Percentiles rank a stretch among this genome's conserved stretches.
Evolutionary conservation across 176 grass and related monocot species (phyloP).

Genomic region (Avena sativa): DNA sequence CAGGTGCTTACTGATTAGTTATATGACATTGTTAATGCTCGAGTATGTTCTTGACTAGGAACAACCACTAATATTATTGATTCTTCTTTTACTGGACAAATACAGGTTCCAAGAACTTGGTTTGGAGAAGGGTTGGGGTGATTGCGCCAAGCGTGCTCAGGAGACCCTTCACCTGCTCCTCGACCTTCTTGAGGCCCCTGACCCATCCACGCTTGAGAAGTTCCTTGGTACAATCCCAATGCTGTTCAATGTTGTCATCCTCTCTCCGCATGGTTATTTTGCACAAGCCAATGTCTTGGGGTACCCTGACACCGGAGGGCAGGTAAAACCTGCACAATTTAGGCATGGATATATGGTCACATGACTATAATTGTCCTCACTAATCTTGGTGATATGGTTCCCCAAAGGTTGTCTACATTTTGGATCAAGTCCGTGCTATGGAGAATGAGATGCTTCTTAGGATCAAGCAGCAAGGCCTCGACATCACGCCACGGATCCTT

Average conservation of each 20-base stretch:
- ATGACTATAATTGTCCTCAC: constrained; percentile 1
- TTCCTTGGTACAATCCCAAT: constrained; percentile 96
- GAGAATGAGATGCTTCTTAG: constrained; percentile 95
- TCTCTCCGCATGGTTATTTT: constrained; percentile 96
- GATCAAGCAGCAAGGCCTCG: constrained; percentile 96
- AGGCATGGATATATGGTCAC: neutral
- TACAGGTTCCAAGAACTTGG: constrained; percentile 96
- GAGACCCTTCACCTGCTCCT: constrained; percentile 94
- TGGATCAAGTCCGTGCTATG: constrained; percentile 99
- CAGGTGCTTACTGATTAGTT: constrained; percentile 63
- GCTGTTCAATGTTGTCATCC: constrained; percentile 97
- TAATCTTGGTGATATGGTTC: neutral
- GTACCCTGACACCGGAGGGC: constrained; percentile 99
- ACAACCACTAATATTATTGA: neutral
- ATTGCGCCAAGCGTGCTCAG: constrained; percentile 71
- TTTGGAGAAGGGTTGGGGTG: constrained; percentile 98
- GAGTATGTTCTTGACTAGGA: neutral
- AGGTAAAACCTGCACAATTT: constrained; percentile 53
- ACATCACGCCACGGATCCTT: constrained; percentile 95
- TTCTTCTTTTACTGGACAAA: constrained; percentile 15
- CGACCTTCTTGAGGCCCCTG: constrained; percentile 97
- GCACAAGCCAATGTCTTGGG: constrained; percentile 99
- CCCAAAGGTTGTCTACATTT: constrained; percentile 92
- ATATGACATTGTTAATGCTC: neutral
- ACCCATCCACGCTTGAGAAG: constrained; percentile 89